Evolutionary conservation across 2,329 filamentous ascomycete species (phyloP).

Genomic region (Hypocrella siamensis): DNA sequence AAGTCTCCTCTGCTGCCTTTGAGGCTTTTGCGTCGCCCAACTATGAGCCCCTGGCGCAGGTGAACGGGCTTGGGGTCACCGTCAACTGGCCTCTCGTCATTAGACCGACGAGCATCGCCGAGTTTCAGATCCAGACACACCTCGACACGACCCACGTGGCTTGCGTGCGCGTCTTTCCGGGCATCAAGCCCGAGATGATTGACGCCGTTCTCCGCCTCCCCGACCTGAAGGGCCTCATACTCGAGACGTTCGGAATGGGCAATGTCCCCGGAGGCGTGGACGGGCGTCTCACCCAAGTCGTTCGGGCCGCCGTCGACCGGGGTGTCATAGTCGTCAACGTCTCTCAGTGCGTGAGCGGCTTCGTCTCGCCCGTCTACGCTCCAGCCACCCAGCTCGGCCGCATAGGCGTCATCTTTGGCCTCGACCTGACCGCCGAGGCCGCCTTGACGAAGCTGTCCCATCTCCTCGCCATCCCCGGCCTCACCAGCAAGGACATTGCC

Average conservation of each 20-base stretch:
- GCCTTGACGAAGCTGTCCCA: slow-evolving; percentile 85
- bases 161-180: slow-evolving; percentile 78
- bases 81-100: slow-evolving; percentile 69
- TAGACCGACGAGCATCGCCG: slow-evolving; percentile 56
- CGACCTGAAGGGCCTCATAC: slow-evolving; percentile 64
- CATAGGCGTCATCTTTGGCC: slow-evolving; percentile 76
- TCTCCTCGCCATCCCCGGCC: slow-evolving; percentile 51
- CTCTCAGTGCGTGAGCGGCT: slow-evolving; percentile 71
- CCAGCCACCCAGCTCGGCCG: slow-evolving; percentile 62
- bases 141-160: slow-evolving; percentile 81
- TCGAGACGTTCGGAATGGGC: slow-evolving; percentile 87
- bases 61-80: slow-evolving; percentile 65
- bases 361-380: slow-evolving; percentile 64
- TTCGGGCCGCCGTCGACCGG: slow-evolving; percentile 60
- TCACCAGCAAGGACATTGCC: slow-evolving; percentile 50
- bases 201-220: slow-evolving; percentile 66
- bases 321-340: slow-evolving; percentile 83
- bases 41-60: slow-evolving; percentile 61
- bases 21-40: slow-evolving; percentile 86
- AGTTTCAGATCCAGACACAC: slow-evolving; percentile 58
- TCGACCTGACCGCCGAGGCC: slow-evolving; percentile 80
- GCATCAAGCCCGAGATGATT: slow-evolving; percentile 86
- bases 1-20: slow-evolving; percentile 75
- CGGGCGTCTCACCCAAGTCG: slow-evolving; percentile 61
- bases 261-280: slow-evolving; percentile 76